A percentile compares a stretch with the other conserved stretches of the same genome.
These are phyloP conservation scores for Pythium myriotylum DNA, from an alignment of 352 stramenopile genomes.

Conservation along the genomic window DNA sequence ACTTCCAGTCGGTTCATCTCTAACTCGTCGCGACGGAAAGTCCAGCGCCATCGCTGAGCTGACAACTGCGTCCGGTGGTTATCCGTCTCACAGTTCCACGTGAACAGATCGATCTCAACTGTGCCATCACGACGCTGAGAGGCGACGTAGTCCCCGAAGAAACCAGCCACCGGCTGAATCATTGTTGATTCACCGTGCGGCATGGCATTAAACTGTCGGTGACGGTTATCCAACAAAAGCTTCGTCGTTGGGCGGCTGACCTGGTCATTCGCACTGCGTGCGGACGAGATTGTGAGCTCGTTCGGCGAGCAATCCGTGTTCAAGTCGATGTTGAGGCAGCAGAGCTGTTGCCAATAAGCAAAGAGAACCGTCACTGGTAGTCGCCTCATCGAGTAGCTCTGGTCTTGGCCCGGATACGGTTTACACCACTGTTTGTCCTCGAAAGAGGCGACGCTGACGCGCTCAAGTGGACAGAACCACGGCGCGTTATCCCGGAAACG, in stretches of 20 bases:
- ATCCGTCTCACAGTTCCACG: conserved; percentile 1
- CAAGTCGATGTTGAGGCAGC: conserved; percentile 7
- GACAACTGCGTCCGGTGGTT: not conserved
- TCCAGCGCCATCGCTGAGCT: conserved; percentile 2
- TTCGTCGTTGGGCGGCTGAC: not conserved
- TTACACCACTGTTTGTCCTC: not conserved
- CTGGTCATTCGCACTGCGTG: not conserved
- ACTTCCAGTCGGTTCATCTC: not conserved
- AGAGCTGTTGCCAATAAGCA: conserved; percentile 19
- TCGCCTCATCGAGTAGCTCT: not conserved
- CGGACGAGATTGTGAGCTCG: conserved; percentile 3
- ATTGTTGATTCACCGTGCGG: conserved; percentile 13
- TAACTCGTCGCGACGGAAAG: not conserved
- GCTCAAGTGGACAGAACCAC: conserved; percentile 7
- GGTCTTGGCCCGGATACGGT: not conserved
- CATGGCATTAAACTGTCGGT: conserved; percentile 7
- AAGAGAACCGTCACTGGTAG: conserved; percentile 14
- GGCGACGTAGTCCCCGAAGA: conserved; percentile 14
- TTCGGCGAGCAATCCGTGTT: conserved; percentile 3
- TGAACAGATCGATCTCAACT: conserved; percentile 12
- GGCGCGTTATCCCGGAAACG: not conserved
- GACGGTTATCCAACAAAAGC: conserved; percentile 18
- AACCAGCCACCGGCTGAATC: not conserved
- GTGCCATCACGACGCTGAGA: conserved; percentile 4
- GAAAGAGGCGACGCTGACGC: conserved; percentile 1